Conservation (phyloP, 352 stramenopile genomes). For the Plasmopara viticola region DNA sequence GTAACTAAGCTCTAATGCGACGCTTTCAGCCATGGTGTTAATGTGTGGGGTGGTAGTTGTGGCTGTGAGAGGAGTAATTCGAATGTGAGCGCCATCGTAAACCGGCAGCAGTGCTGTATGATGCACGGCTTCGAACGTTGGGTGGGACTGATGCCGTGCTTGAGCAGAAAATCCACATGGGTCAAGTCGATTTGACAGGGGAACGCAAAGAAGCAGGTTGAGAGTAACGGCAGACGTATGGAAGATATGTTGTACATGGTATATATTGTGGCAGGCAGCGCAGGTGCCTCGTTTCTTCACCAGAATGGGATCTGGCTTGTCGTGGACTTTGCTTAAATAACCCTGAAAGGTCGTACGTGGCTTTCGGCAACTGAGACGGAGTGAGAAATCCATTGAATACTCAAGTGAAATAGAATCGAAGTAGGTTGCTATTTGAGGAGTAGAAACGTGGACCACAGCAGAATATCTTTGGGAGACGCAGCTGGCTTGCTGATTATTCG, state of each 20-base stretch:
- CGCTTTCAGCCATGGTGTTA: conserved; percentile 11
- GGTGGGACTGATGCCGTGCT: conserved; percentile 14
- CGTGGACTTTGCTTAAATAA: conserved; percentile 25
- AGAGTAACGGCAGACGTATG: not conserved
- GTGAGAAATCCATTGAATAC: conserved; percentile 11
- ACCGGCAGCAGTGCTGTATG: conserved; percentile 1
- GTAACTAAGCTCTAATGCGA: conserved; percentile 53
- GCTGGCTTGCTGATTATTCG: conserved; percentile 6
- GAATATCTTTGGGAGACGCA: conserved; percentile 4
- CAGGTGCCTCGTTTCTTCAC: conserved; percentile 10
- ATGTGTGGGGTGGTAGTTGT: not conserved
- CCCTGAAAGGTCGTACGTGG: conserved; percentile 13
- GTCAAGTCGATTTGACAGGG: conserved; percentile 2
- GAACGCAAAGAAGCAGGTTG: conserved; percentile 3
- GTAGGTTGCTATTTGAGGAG: conserved; percentile 15
- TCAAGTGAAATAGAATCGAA: conserved; percentile 5
- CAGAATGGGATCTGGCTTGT: conserved; percentile 19
- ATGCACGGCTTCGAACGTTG: conserved; percentile 8
- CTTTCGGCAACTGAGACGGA: conserved; percentile 22
- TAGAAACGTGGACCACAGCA: not conserved
- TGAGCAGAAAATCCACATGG: not conserved
- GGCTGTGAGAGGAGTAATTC: conserved; percentile 7
- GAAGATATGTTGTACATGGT: not conserved
- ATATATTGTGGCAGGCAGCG: conserved; percentile 1
- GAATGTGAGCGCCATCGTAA: conserved; percentile 17